Base-by-base conservation (phyloP, 805 yeast species). In the Wickerhamiella shivajii region DNA sequence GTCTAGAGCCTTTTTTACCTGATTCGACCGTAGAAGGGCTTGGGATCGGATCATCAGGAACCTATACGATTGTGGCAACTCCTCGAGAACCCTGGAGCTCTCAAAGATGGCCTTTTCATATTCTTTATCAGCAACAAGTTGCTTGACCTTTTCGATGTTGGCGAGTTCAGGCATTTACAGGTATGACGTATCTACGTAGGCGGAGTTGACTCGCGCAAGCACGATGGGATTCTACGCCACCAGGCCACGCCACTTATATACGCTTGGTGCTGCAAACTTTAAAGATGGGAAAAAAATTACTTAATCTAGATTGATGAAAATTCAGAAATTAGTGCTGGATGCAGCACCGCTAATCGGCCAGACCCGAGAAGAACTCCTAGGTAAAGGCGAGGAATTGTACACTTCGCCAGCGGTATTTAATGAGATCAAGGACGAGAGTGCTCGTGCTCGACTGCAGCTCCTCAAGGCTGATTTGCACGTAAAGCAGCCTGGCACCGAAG, bases 341-440 rank as follows among this genome's bases (percentile, higher is more conserved):
- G 97, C 98, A 3, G 90, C 94, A 32, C 98, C 98, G 5, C 60
- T 90, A 44, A 78, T 90, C 45, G 77, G 93, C 2, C 92, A 81
- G 47, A 66, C 90, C 4, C 80, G 79, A 9, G 66, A 84, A 3
- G 68, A 74, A 14, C 61, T 90, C 28, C 73, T 74, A 46, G 70
- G 68, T 42, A 69, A 66, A 50, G 96, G 93, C 1, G 55, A 66
- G 12, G 54, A 57, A n/a, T 80, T 80, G 49, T 77, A 64, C 53
- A 85, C 96, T 10, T 81, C 96, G 2, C 96, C 97, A 10, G 85
- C 95, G 1, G 97, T 90, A 12, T 71, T 67, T 46, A 64, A 67
- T 19, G 99, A 90, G 59, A 73, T 90, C 51, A 74, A 69, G 49
- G 97, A 90, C 60, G 94, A 77, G 40, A 66, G 69, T 41, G 81